These are phyloP conservation scores for Zizania palustris DNA, from an alignment of 202 grass and related monocot species.

Conservation along the genomic window DNA sequence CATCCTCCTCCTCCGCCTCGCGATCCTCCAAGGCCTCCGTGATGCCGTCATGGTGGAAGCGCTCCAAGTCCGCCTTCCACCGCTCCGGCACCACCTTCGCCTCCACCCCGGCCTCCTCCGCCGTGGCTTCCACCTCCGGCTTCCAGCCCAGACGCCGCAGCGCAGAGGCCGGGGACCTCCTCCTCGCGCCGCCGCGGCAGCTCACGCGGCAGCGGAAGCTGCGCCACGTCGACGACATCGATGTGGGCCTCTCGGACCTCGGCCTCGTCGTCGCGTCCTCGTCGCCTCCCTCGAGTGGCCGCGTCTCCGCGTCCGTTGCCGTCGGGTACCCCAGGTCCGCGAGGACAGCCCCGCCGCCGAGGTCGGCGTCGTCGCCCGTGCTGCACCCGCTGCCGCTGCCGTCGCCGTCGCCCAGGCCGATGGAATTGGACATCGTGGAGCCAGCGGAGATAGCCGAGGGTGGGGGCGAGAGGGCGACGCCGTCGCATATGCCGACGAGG, in stretches of 20 bases:
- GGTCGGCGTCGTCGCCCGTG: slow-evolving; percentile 59
- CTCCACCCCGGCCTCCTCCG: slow-evolving; percentile 46
- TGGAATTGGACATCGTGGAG: slow-evolving; percentile 8
- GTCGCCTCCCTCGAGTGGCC: slow-evolving; percentile 8
- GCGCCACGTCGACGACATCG: slow-evolving; percentile 54
- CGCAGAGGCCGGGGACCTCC: background rate
- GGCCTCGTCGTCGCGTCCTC: slow-evolving; percentile 39
- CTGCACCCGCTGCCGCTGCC: slow-evolving; percentile 63
- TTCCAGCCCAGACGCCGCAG: slow-evolving; percentile 9
- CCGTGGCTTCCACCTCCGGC: slow-evolving; percentile 43
- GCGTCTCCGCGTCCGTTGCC: slow-evolving; percentile 34
- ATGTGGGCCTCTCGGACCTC: slow-evolving; percentile 45
- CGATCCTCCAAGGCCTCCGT: background rate
- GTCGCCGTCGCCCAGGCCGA: slow-evolving; percentile 46
- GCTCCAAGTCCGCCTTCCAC: slow-evolving; percentile 51
- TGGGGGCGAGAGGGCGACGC: slow-evolving; percentile 21
- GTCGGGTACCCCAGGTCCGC: slow-evolving; percentile 33
- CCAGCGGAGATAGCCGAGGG: slow-evolving; percentile 9
- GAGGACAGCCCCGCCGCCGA: slow-evolving; percentile 44
- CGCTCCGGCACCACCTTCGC: slow-evolving; percentile 36
- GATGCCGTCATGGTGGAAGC: slow-evolving; percentile 73
- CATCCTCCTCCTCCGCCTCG: background rate
- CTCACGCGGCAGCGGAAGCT: slow-evolving; percentile 81
- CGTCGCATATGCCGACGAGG: slow-evolving; percentile 30
- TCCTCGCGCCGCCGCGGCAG: slow-evolving; percentile 39